Evolutionary conservation across 208 protist species (phyloP).

Genomic region (Porcisia deanei): DNA sequence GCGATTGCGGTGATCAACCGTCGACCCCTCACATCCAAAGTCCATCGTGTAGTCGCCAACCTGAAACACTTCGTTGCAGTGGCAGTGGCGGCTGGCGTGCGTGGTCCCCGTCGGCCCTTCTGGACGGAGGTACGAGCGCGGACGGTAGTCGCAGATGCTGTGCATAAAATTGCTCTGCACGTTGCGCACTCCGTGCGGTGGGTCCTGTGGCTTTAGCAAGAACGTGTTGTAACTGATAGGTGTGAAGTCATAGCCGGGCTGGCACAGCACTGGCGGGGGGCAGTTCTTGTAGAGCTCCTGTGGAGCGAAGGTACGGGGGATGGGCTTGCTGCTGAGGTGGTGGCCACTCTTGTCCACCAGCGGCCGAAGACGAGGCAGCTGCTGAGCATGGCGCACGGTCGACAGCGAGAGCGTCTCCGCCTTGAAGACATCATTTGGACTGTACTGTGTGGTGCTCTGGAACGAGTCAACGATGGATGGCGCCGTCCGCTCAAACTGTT

Average conservation of each 20-base stretch:
- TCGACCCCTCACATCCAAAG: constrained; percentile 50
- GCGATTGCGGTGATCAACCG: constrained; percentile 75
- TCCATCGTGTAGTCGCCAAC: constrained; percentile 89
- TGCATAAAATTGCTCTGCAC: constrained; percentile 80
- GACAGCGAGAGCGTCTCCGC: constrained; percentile 47
- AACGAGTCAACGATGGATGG: constrained; percentile 51
- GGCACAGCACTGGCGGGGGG: constrained; percentile 72
- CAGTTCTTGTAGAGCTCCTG: constrained; percentile 77
- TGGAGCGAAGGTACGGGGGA: constrained; percentile 70
- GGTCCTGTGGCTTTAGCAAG: constrained; percentile 62
- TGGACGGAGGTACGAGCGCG: constrained; percentile 67
- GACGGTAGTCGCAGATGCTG: constrained; percentile 71
- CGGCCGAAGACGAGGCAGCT: constrained; percentile 60
- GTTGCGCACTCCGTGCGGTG: constrained; percentile 58
- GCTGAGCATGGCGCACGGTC: constrained; percentile 28
- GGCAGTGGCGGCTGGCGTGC: constrained; percentile 73
- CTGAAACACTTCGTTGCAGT: constrained; percentile 87
- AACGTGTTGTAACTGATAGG: constrained; percentile 80
- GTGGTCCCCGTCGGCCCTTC: constrained; percentile 29
- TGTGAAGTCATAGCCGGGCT: constrained; percentile 88
- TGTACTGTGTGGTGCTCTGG: constrained; percentile 53
- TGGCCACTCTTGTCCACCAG: constrained; percentile 64
- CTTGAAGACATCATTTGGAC: constrained; percentile 67
- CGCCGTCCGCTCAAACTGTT: constrained; percentile 68
- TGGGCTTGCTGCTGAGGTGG: constrained; percentile 45